Evolutionary conservation across 495 filamentous ascomycete genomes (phyloP), one percentile per base, ranked within the genome.

Genomic region (Bryoglossum gracile): DNA sequence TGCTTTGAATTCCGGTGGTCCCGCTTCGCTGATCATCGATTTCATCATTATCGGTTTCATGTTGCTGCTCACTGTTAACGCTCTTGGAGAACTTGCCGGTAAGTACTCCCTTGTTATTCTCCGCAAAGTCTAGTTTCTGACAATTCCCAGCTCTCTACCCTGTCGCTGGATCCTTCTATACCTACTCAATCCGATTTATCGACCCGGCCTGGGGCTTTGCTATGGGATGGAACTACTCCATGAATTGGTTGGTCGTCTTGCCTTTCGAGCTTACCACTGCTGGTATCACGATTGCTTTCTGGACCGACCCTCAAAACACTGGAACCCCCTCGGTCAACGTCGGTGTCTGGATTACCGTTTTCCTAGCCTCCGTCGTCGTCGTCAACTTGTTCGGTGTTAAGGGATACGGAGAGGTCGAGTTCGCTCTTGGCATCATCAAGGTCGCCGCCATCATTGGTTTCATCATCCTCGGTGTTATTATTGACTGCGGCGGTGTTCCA

Each of bases 1-100:
- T 34, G 87, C 91, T 11, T 73, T 97, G 53, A 70, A 76, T 19
- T 72, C 73, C 6, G 91, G 91, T 57, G 91, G 91, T 18, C 91
- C 91, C 2, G 91, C 85, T 1, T 85, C 89, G 0, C 63, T 97
- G n/a, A 66, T 97, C n/a, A 80, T 95, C 46, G 86, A 86, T 24
- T 97, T 91, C 62, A 64, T 70, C 36, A 77, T 97, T 56, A 86
- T 94, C 56, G 90, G 91, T 16, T 63, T 76, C 56, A 95, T 97
- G 89, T 66, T 96, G 54, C 95, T 87, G 65, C 90, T 85, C 62
- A 94, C 89, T 19, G 83, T 94, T 17, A 91, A 97, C 48, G 89
- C 89, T 6, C 73, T 97, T 37, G 91, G 91, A 59, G 91, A 97
- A 61, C 80, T 97, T 68, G 89, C 91, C 24, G 89, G 95, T 26